Base-by-base conservation (phyloP, 2,329 filamentous ascomycete genomes). In the Sclerotinia minor region DNA sequence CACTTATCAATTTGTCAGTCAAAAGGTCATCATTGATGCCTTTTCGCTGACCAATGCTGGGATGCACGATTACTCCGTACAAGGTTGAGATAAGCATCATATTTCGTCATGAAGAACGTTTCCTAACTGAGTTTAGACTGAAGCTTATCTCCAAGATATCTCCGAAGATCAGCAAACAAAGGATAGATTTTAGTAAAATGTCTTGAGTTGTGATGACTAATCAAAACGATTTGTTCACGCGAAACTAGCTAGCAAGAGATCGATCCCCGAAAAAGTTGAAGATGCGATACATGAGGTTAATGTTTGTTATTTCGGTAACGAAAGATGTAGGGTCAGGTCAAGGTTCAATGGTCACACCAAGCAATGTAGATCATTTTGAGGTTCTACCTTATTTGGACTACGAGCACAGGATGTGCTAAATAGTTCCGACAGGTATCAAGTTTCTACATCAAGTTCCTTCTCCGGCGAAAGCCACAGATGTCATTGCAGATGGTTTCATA, bases 71-170 rank as follows among this genome's bases (percentile, higher is more conserved):
- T 15, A n/a, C 55, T 35, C 35, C 35, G 35, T 35, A 29, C 29
- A 29, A 19, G 13, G 47, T 26, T 15, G 41, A 45, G 24, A 41
- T 59, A 59, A 41, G 41, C 41, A 61, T 50, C 15, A 13, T 50
- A 53, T 61, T 61, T 67, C 47, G 55, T 67, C 65, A 67, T 61
- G 44, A 45, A 53, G 13, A 35, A 13, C 53, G 45, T 52, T 19
- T 21, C 55, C 55, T 15, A 52, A 45, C 32, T 35, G 53, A 52
- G 24, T 26, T 52, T 41, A 41, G 59, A 26, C 41, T 63, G 29
- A 44, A 63, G 47, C 32, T 63, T 67, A 61, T 67, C 65, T 67
- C 64, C 65, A 53, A 67, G 57, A 26, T 67, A 53, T 61, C 26
- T 61, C 54, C 32, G 32, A 41, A 41, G 24, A 32, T 41, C 38